Conservation (phyloP, 163 green algal species). For the Chlorella variabilis region DNA sequence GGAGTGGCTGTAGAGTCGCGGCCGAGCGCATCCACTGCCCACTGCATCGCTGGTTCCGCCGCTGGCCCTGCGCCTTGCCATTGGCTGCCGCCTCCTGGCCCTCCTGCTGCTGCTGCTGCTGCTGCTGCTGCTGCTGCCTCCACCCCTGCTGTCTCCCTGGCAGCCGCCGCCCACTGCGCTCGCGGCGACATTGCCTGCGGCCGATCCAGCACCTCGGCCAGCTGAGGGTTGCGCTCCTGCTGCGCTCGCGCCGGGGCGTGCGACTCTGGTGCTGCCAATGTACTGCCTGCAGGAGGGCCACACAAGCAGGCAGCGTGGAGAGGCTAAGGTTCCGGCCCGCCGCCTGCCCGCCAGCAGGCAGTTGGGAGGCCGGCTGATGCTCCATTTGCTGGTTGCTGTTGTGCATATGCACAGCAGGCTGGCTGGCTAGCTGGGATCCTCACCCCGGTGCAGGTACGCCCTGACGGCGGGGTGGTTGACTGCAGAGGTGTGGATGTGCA, state of each 20-base stretch:
- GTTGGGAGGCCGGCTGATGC: too few species aligned
- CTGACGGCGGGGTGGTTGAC: not conserved
- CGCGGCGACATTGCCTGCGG: not conserved
- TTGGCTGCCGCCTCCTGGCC: not conserved
- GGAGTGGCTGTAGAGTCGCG: not conserved
- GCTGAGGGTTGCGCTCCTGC: slow-evolving; percentile 18
- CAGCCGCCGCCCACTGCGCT: not conserved
- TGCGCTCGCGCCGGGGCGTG: slow-evolving; percentile 29
- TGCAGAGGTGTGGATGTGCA: slow-evolving; percentile 11
- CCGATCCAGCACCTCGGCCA: slow-evolving; percentile 1
- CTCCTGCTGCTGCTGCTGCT: not conserved
- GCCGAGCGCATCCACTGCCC: not conserved
- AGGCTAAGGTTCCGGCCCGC: too few species aligned
- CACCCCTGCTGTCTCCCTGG: not conserved
- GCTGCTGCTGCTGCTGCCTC: not conserved
- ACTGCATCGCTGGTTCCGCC: not conserved
- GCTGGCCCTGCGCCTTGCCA: too few species aligned
- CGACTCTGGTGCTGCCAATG: slow-evolving; percentile 25
- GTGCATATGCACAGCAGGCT: too few species aligned
- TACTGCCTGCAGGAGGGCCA: slow-evolving; percentile 4
- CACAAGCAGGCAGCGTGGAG: too few species aligned
- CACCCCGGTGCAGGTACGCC: slow-evolving; percentile 10
- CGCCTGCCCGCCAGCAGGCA: not conserved
- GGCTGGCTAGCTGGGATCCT: too few species aligned
- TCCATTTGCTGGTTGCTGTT: too few species aligned